These are phyloP conservation scores for Podospora pseudoanserina DNA, from an alignment of 495 filamentous ascomycete genomes.

Conservation along the genomic window DNA sequence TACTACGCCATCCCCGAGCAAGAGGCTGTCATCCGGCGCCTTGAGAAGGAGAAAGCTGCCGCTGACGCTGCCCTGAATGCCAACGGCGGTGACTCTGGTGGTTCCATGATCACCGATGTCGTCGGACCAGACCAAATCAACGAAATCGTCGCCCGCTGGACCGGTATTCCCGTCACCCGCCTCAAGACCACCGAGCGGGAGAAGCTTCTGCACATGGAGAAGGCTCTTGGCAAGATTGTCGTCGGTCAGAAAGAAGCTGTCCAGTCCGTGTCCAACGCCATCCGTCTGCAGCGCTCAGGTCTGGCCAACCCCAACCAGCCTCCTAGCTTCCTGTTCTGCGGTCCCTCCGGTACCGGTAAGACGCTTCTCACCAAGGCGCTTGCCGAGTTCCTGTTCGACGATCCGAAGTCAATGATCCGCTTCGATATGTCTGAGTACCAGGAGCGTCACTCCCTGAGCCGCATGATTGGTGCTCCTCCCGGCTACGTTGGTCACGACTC, in stretches of 20 bases:
- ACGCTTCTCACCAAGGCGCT: conserved; percentile 94
- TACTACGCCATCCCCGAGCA: conserved; percentile 98
- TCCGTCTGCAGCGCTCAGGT: conserved; percentile 88
- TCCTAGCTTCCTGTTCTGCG: conserved; percentile 96
- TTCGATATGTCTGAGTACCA: conserved; percentile 99
- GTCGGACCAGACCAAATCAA: conserved; percentile 99
- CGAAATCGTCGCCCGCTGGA: conserved; percentile 94
- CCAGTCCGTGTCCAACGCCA: conserved; percentile 87
- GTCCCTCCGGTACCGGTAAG: conserved; percentile 96
- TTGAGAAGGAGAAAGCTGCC: conserved; percentile 74
- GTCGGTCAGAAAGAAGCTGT: conserved; percentile 96
- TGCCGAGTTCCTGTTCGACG: conserved; percentile 97
- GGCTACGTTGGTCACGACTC: conserved; percentile 97
- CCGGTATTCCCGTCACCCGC: conserved; percentile 91
- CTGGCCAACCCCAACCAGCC: conserved; percentile 93
- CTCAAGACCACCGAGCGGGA: conserved; percentile 96
- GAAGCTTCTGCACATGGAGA: conserved; percentile 94
- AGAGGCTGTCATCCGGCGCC: conserved; percentile 67
- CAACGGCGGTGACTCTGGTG: conserved; percentile 54
- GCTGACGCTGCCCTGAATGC: conserved; percentile 71
- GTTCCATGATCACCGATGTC: conserved; percentile 78
- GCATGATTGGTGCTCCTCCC: conserved; percentile 96
- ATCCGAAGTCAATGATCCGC: conserved; percentile 95
- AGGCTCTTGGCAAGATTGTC: conserved; percentile 72
- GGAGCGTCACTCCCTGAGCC: conserved; percentile 90